These are phyloP conservation scores for Kodamaea sp. DNA, from an alignment of 1,139 yeast species.

Conservation along the genomic window DNA sequence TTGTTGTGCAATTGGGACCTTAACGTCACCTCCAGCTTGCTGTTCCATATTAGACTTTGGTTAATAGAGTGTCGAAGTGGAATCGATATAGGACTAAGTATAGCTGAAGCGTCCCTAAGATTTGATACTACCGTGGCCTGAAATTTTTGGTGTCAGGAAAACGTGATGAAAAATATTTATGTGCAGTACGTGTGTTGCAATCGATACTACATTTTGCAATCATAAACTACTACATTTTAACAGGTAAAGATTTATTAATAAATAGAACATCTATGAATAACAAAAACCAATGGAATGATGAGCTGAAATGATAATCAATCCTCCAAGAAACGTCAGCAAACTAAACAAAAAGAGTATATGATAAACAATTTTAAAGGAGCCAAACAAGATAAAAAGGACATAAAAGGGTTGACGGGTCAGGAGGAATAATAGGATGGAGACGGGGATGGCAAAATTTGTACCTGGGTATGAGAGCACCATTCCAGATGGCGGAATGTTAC, in stretches of 20 bases:
- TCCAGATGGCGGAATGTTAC: conserved; percentile 1
- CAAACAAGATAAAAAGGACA: too few species aligned
- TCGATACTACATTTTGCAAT: neutral
- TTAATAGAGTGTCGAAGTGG: neutral
- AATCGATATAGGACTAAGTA: too few species aligned
- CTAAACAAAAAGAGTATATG: too few species aligned
- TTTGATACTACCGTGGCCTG: neutral
- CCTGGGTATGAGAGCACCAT: neutral
- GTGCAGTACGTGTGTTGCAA: neutral
- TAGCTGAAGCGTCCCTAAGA: too few species aligned
- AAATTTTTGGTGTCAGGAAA: neutral
- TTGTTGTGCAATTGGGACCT: conserved; percentile 18
- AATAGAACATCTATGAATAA: neutral
- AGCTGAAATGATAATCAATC: neutral
- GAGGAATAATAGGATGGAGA: too few species aligned
- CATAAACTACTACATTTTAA: neutral
- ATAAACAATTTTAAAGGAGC: too few species aligned
- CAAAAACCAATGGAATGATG: neutral
- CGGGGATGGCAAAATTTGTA: too few species aligned
- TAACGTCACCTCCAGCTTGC: conserved; percentile 11
- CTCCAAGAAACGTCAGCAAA: too few species aligned
- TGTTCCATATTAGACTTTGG: conserved; percentile 12
- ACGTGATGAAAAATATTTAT: too few species aligned
- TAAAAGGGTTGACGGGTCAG: too few species aligned
- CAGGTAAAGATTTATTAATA: neutral